Conservation (phyloP, 345 rosid genomes). For the Atalantia buxifolia region DNA sequence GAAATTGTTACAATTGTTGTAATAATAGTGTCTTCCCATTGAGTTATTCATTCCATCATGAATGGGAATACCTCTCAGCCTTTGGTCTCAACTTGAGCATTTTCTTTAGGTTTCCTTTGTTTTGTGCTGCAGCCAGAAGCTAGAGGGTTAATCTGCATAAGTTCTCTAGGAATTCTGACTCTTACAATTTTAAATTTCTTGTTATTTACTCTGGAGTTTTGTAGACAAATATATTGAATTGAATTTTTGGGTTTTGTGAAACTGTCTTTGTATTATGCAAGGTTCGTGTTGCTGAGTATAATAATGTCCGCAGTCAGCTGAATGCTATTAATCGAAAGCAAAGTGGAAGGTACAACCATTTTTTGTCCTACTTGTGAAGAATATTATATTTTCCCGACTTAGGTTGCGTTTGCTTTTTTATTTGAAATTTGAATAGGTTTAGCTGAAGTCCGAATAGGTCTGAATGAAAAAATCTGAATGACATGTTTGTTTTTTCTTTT, state of each 20-base stretch:
- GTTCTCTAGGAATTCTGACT: not conserved
- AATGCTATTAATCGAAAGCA: slow-evolving; percentile 94
- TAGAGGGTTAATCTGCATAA: not conserved
- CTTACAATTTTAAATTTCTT: not conserved
- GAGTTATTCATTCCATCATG: not conserved
- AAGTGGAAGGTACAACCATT: slow-evolving; percentile 73
- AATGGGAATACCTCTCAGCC: not conserved
- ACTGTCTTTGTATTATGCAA: slow-evolving; percentile 28
- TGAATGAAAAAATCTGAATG: too few relatives aligned
- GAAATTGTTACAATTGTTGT: not conserved
- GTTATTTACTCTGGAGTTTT: not conserved
- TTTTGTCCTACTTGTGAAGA: not conserved
- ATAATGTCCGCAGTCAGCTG: slow-evolving; percentile 90
- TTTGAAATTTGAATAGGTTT: too few relatives aligned
- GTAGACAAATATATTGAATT: not conserved
- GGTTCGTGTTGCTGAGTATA: slow-evolving; percentile 97
- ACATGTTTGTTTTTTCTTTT: too few relatives aligned
- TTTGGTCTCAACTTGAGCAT: not conserved
- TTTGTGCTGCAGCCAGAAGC: not conserved
- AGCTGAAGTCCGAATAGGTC: too few relatives aligned
- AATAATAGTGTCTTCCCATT: not conserved
- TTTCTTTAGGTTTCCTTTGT: not conserved
- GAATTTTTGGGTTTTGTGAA: slow-evolving; percentile 6
- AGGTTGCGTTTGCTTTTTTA: too few relatives aligned
- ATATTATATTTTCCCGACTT: not conserved